Base-by-base conservation (phyloP, 805 yeast species). In the Zygoascus biomembranicola region DNA sequence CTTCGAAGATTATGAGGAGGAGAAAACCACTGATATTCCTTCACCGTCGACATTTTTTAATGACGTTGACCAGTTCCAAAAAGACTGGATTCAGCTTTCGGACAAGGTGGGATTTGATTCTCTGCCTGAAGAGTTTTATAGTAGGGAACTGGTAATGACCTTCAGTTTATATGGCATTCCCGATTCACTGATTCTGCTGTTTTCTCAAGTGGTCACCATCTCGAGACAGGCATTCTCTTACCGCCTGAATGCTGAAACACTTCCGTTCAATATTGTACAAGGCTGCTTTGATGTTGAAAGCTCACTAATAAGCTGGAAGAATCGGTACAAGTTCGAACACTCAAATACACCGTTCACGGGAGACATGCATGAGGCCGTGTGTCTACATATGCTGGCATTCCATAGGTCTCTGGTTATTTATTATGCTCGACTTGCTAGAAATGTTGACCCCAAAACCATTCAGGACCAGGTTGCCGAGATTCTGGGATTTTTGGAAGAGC, bases 111-210 rank as follows among this genome's bases (percentile, higher is more conserved):
- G 9, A 44, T 44, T 11, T 14, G 37, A 16, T 47, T 51, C 16
- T 50, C 32, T 44, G 3, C 47, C 58, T n/a, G 63, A 59, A 19
- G 62, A 56, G 11, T 60, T 60, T 42, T 60, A 60, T 49, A 43
- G 43, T 14, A 54, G 50, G 20, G 63, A 61, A 49, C 57, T 63
- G 32, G 61, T 58, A 20, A 82, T 90, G 8, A 83, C 90, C 0
- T 95, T 86, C 66, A 87, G 90, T 0, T 72, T 88, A 49, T 88
- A 87, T 65, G 96, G 96, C 0, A 71, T 89, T 53, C 96, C 96
- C 8, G 87, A 86, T 62, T 85, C 95, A 2, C 71, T 89, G 44
- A 83, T 87, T 52, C 61, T 82, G 20, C 69, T 88, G 52, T 87
- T 89, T 68, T 78, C 85, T 54, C 87, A 85, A 57, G 82, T 86